Conservation (phyloP, 805 yeast species). For the Scheffersomyces amazonensis region DNA sequence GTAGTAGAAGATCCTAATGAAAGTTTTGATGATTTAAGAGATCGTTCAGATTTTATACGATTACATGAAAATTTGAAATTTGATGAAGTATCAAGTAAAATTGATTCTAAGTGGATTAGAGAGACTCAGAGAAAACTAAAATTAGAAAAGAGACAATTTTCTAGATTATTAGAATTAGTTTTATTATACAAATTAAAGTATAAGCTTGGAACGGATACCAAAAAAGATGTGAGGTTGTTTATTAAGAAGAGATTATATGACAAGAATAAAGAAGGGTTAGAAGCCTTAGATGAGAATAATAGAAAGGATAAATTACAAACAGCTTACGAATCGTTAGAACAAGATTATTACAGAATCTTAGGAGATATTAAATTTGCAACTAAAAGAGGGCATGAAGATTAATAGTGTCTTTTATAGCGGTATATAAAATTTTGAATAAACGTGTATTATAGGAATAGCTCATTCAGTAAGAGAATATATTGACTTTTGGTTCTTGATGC, state of each 20-base stretch:
- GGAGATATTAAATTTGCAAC: constrained; percentile 18
- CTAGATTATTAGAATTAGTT: constrained; percentile 74
- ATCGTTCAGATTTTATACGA: constrained; percentile 65
- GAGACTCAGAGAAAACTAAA: constrained; percentile 43
- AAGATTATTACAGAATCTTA: constrained; percentile 66
- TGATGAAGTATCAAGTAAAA: constrained; percentile 18
- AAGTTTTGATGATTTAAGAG: constrained; percentile 86
- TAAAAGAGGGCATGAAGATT: constrained; percentile 1
- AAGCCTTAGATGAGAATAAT: constrained; percentile 61
- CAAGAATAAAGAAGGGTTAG: constrained; percentile 77
- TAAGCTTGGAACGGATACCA: constrained; percentile 16
- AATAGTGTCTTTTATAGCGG: too few relatives aligned
- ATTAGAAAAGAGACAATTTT: constrained; percentile 75
- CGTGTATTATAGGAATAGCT: too few relatives aligned
- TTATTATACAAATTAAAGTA: constrained; percentile 41
- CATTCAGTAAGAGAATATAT: too few relatives aligned
- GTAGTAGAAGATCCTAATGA: constrained; percentile 96
- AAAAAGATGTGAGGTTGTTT: constrained; percentile 48
- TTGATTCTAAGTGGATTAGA: constrained; percentile 36
- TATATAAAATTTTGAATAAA: too few relatives aligned
- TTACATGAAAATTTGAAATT: constrained; percentile 18
- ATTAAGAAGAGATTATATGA: constrained; percentile 74
- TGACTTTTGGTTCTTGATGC: too few relatives aligned
- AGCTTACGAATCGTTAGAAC: constrained; percentile 66
- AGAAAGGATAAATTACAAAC: constrained; percentile 69